Conservation (phyloP, 75 land plant genomes). For the Picea glauca region DNA sequence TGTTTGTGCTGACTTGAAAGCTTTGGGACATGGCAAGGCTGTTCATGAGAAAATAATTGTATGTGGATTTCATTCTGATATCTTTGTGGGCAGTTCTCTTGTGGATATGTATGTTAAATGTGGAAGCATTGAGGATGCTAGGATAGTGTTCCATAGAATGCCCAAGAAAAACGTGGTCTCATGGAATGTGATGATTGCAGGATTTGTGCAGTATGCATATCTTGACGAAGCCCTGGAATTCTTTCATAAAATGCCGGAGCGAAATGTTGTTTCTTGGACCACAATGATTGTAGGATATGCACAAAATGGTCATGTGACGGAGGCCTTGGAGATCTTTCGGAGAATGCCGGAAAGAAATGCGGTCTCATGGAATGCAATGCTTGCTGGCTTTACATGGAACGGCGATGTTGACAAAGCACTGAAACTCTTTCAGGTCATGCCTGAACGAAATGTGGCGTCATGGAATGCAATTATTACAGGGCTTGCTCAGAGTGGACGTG, state of each 20-base stretch:
- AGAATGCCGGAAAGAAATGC: conserved; percentile 13
- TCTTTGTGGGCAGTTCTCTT: conserved; percentile 11
- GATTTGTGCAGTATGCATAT: not conserved
- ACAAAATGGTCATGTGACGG: conserved; percentile 4
- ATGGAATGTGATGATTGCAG: conserved; percentile 11
- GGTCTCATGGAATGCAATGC: conserved; percentile 17
- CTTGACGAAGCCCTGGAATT: not conserved
- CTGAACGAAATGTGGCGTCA: conserved; percentile 11
- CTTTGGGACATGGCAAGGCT: not conserved
- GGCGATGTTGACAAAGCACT: conserved; percentile 7
- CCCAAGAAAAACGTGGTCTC: not conserved
- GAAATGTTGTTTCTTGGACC: conserved; percentile 11
- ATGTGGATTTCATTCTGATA: not conserved
- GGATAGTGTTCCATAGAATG: not conserved
- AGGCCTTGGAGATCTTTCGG: conserved; percentile 7
- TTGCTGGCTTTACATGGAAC: conserved; percentile 11
- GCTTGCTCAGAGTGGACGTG: conserved; percentile 14
- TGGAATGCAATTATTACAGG: conserved; percentile 20
- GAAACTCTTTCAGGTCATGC: conserved; percentile 13
- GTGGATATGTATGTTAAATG: conserved; percentile 27
- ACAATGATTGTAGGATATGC: conserved; percentile 15
- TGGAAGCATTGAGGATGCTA: conserved; percentile 3
- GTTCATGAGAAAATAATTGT: not conserved
- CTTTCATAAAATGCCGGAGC: conserved; percentile 14
- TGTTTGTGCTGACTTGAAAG: conserved; percentile 3